phyloP scores from a whole-genome alignment of 495 filamentous ascomycete species.

The Apodospora peruviana region DNA sequence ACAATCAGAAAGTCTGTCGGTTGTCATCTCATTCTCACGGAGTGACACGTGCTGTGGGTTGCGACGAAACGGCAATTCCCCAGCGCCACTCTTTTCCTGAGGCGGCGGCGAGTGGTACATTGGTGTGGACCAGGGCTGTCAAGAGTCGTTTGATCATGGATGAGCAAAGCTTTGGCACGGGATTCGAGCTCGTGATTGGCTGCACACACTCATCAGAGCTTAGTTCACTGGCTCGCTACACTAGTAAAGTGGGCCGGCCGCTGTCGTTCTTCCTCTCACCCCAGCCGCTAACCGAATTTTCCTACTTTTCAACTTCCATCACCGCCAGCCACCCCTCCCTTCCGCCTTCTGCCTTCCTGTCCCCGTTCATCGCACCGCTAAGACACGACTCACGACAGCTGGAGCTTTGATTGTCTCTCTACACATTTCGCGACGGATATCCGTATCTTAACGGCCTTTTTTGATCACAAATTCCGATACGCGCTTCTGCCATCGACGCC shows the following conservation, averaged over 20 bases:
- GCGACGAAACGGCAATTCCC: not conserved
- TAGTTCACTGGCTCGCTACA: too few relatives aligned
- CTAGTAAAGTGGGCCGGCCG: not conserved
- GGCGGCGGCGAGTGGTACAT: not conserved
- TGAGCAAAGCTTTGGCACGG: not conserved
- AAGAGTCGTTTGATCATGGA: not conserved
- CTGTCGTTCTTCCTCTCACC: not conserved
- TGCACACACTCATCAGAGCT: too few relatives aligned
- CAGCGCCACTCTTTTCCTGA: not conserved
- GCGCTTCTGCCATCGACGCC: too few relatives aligned
- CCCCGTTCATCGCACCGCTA: not conserved
- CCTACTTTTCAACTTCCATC: slow-evolving; percentile 3
- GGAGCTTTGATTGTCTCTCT: too few relatives aligned
- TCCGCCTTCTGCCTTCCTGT: not conserved
- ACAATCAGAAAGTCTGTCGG: not conserved
- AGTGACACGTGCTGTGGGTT: not conserved
- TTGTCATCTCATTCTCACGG: too few relatives aligned
- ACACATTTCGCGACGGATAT: too few relatives aligned
- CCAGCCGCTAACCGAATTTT: slow-evolving; percentile 7
- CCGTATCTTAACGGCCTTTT: too few relatives aligned
- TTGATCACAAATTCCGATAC: too few relatives aligned
- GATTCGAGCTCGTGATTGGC: slow-evolving; percentile 3
- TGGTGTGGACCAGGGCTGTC: not conserved
- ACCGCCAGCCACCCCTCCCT: slow-evolving; percentile 13
- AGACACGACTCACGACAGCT: not conserved